Conservation (phyloP, 805 yeast genomes). For the Metschnikowia lunata region DNA sequence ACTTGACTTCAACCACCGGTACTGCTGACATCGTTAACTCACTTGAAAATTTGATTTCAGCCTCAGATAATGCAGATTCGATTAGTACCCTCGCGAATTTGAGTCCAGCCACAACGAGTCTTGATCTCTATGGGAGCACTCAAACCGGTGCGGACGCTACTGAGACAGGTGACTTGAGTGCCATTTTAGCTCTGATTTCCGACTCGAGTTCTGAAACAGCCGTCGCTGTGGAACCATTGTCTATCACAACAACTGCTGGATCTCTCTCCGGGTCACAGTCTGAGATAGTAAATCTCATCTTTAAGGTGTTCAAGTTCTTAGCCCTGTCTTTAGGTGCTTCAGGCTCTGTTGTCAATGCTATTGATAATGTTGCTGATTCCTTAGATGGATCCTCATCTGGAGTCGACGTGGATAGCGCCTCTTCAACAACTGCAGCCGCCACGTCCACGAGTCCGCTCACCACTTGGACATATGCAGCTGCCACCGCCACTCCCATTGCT, state of each 20-base stretch:
- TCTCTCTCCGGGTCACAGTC: not conserved
- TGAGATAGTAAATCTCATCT: not conserved
- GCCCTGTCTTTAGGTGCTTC: not conserved
- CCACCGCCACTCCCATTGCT: not conserved
- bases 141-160: not conserved
- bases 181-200: not conserved
- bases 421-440: not conserved
- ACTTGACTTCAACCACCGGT: not conserved
- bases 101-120: not conserved
- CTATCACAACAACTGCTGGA: not conserved
- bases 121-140: not conserved
- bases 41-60: not conserved
- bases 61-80: not conserved
- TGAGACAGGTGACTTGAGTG: not conserved
- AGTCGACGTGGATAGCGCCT: not conserved
- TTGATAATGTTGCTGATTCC: not conserved
- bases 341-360: not conserved
- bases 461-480: not conserved
- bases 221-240: not conserved
- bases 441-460: not conserved
- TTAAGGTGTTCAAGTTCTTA: not conserved
- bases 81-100: not conserved
- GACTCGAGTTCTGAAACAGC: not conserved
- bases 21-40: not conserved
- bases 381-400: not conserved